phyloP scores from a whole-genome alignment of 495 filamentous ascomycete species.

The Thermothielavioides terrestris region DNA sequence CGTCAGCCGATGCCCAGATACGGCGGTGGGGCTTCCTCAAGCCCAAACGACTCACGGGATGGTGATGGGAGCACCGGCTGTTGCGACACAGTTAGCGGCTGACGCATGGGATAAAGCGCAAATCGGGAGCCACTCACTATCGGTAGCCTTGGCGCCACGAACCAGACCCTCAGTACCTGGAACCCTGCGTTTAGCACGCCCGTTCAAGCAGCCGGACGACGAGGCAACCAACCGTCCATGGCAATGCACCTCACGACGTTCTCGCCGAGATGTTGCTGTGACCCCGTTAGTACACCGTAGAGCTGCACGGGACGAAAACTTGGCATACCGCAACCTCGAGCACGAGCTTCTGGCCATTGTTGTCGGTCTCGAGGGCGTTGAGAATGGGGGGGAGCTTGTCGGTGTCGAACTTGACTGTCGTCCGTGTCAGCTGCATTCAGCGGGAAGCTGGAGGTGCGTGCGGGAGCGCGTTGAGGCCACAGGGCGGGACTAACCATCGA shows the following conservation, averaged over 20 bases:
- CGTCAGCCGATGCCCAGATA: constrained; percentile 9
- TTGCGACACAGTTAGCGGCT: constrained; percentile 10
- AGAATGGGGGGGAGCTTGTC: constrained; percentile 94
- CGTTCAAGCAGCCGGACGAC: constrained; percentile 11
- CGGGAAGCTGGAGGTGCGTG: not conserved
- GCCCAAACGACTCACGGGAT: constrained; percentile 54
- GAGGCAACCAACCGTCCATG: constrained; percentile 85
- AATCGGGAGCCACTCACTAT: constrained; percentile 41
- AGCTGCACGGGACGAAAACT: not conserved
- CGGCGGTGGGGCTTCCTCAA: not conserved
- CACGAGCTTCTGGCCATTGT: constrained; percentile 88
- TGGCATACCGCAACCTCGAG: constrained; percentile 89
- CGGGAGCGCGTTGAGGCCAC: not conserved
- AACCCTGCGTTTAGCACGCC: constrained; percentile 18
- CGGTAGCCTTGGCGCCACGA: constrained; percentile 72
- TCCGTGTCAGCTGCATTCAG: constrained; percentile 16
- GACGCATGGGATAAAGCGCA: not conserved
- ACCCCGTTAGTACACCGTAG: constrained; percentile 31
- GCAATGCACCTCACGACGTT: constrained; percentile 99
- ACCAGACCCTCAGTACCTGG: constrained; percentile 97
- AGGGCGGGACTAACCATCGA: constrained; percentile 52
- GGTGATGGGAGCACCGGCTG: constrained; percentile 82
- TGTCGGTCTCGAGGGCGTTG: constrained; percentile 86
- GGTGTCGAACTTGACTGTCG: constrained; percentile 78
- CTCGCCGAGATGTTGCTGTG: constrained; percentile 97